These are phyloP conservation scores for Pneumocystis canis DNA, from an alignment of 1,139 yeast species.

Conservation along the genomic window DNA sequence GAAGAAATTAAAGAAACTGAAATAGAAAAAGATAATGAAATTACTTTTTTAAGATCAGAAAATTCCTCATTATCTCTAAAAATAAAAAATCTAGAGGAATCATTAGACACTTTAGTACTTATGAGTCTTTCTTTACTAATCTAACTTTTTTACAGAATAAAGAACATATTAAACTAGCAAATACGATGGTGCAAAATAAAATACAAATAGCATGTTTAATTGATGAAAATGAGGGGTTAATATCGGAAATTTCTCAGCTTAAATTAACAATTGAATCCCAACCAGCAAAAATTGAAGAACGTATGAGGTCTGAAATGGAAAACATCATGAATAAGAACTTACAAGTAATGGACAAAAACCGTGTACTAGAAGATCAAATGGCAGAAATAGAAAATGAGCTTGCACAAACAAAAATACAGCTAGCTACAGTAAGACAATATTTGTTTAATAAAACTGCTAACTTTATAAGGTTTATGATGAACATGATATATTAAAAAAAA, in stretches of 20 bases:
- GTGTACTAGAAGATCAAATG: conserved; percentile 27
- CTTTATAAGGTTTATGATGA: neutral
- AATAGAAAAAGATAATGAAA: conserved; percentile 51
- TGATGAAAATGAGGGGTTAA: conserved; percentile 48
- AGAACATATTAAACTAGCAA: conserved; percentile 67
- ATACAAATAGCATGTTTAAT: conserved; percentile 49
- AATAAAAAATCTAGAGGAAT: conserved; percentile 58
- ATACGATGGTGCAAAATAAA: conserved; percentile 53
- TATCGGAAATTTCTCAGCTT: conserved; percentile 39
- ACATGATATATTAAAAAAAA: neutral
- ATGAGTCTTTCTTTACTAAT: neutral
- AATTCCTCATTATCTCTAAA: conserved; percentile 65
- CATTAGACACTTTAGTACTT: conserved; percentile 37
- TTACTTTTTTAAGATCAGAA: conserved; percentile 45
- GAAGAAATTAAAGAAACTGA: conserved; percentile 58
- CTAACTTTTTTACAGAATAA: conserved; percentile 30
- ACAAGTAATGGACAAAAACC: conserved; percentile 42
- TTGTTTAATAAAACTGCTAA: neutral
- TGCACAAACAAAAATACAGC: conserved; percentile 22
- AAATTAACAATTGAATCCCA: conserved; percentile 23
- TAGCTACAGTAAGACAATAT: conserved; percentile 9
- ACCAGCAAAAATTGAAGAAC: conserved; percentile 17
- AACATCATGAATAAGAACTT: conserved; percentile 45
- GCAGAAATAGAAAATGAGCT: conserved; percentile 33
- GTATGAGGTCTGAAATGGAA: conserved; percentile 27